phyloP scores from a whole-genome alignment of 2,329 filamentous ascomycete genomes.

The Penicillium sp. region DNA sequence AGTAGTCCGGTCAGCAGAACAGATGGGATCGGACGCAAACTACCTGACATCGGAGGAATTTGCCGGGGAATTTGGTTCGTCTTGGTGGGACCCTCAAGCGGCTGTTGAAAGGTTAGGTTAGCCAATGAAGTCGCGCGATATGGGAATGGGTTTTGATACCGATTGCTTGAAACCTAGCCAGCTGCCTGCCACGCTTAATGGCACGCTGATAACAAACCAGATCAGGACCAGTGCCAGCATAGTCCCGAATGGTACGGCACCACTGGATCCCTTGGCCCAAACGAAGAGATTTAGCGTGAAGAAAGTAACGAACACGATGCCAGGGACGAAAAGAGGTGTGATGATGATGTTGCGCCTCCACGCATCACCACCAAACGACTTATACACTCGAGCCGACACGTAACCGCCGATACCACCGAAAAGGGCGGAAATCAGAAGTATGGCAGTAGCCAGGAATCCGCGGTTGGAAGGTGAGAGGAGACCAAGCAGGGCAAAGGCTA shows the following conservation, averaged over 20 bases:
- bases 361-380: slow-evolving; percentile 83
- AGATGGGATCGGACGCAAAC: slow-evolving; percentile 81
- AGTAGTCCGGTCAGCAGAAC: slow-evolving; percentile 90
- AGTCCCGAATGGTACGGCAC: slow-evolving; percentile 91
- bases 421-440: slow-evolving; percentile 88
- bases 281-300: slow-evolving; percentile 96
- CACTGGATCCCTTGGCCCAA: slow-evolving; percentile 88
- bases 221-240: slow-evolving; percentile 93
- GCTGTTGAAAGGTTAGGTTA: slow-evolving; percentile 33
- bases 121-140: not conserved
- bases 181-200: slow-evolving; percentile 82
- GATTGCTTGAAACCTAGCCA: slow-evolving; percentile 86
- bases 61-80: slow-evolving; percentile 98
- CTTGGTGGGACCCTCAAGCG: slow-evolving; percentile 76
- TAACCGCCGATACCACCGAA: slow-evolving; percentile 94
- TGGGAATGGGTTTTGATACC: slow-evolving; percentile 26
- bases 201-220: slow-evolving; percentile 96
- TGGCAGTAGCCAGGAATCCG: slow-evolving; percentile 87
- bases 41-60: slow-evolving; percentile 80
- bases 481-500: slow-evolving; percentile 81
- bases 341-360: slow-evolving; percentile 93
- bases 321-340: slow-evolving; percentile 82
- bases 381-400: slow-evolving; percentile 85
- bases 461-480: slow-evolving; percentile 96
- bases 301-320: slow-evolving; percentile 80